A percentile compares a stretch with the other conserved stretches of the same genome.
Conservation (phyloP, 2,329 filamentous ascomycete genomes). For the Cryoendolithus antarcticus region DNA sequence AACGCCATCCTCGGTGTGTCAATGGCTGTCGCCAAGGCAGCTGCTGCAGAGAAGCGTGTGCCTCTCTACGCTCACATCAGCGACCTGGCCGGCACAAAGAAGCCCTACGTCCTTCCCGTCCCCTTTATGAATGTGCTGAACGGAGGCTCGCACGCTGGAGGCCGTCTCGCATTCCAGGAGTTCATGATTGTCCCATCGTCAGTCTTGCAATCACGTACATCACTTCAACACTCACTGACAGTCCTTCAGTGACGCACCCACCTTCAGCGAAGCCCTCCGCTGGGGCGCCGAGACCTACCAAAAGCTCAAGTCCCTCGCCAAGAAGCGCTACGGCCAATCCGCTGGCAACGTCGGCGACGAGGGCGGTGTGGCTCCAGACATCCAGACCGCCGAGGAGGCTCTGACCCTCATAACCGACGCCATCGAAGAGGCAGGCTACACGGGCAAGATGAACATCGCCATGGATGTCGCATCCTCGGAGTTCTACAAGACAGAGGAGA, state of each 20-base stretch:
- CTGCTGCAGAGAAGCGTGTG: conserved; percentile 42
- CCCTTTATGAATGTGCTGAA: conserved; percentile 49
- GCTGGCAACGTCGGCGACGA: conserved; percentile 98
- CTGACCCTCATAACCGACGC: conserved; percentile 83
- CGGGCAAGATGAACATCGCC: conserved; percentile 90
- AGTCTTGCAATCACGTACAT: conserved; percentile 13
- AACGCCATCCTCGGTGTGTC: conserved; percentile 50
- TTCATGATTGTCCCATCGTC: conserved; percentile 43
- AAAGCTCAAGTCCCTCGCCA: conserved; percentile 87
- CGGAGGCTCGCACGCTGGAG: conserved; percentile 87
- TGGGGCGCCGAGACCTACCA: conserved; percentile 98
- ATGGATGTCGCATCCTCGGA: conserved; percentile 99
- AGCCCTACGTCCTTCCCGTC: conserved; percentile 44
- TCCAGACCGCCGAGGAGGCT: conserved; percentile 91
- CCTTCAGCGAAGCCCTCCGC: conserved; percentile 91
- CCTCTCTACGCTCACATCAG: conserved; percentile 48
- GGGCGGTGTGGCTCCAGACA: conserved; percentile 98
- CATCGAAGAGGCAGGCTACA: conserved; percentile 92
- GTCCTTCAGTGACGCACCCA: conserved; percentile 55
- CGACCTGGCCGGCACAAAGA: conserved; percentile 39
- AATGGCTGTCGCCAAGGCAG: conserved; percentile 48
- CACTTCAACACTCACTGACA: no score
- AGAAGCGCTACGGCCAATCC: conserved; percentile 99
- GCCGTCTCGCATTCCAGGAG: conserved; percentile 57
- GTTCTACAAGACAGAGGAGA: conserved; percentile 91